Base-by-base conservation (phyloP, 2,329 filamentous ascomycete genomes). In the Colletotrichum liriopes region DNA sequence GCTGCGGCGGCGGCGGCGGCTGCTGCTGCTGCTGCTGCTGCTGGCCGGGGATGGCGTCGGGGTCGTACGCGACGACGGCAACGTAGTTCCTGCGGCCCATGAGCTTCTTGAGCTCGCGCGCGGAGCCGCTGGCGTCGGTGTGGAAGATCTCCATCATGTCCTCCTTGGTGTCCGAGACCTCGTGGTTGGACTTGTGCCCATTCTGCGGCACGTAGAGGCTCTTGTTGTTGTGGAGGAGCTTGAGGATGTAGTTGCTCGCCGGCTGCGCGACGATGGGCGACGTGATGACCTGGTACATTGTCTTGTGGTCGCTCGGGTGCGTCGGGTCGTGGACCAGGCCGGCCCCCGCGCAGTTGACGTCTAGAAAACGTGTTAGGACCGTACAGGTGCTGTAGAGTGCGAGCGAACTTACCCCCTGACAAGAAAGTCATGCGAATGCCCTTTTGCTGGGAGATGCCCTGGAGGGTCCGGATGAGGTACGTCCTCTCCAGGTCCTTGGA, bases 101-200 rank as follows among this genome's bases (percentile, higher is more conserved):
- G 63, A 99, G 89, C 79, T 96, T 93, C 84, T 95, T 95, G 79
- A 95, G 87, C 81, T 98, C 96, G 58, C 95, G 89, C 0, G 91
- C 87, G 45, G 90, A 86, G n/a, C 96, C 96, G 65, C 92, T 94
- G 20, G 96, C 94, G 77, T 99, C 96, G 9, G 93, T 94, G 78
- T 96, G 94, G 88, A 99, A 99, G 76, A 99, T 97, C 85, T 99
- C 96, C 93, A 99, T 97, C 96, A 99, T 99, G 83, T 99, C 96
- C 82, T 99, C 96, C 83, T 99, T 98, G 58, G 96, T 99, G 81
- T 99, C 96, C 1, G 92, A 93, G 1, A 93, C 89, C 75, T 92
- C 89, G 73, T 94, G 90, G 1, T 88, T 93, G 1, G 93, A 92
- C 75, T 90, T 89, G 68, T 94, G 91, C 1, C 96, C 96, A 82